Evolutionary conservation across 805 yeast genomes (phyloP).

Genomic region (Candida rishiriensis): DNA sequence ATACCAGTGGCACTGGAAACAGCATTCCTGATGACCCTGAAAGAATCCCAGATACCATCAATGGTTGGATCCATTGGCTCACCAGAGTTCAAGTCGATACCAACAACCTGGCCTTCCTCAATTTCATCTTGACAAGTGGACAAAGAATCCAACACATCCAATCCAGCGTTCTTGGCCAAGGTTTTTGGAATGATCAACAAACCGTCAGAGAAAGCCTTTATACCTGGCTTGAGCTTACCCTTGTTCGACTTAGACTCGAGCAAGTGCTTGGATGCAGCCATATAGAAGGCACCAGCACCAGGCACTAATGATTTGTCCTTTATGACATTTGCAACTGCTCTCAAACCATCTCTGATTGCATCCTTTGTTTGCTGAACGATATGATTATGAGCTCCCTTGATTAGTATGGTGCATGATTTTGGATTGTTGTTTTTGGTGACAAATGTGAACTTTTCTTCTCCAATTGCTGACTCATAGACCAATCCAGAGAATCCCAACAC

Average conservation of each 20-base stretch:
- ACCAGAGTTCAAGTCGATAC: conserved; percentile 86
- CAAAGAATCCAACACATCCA: conserved; percentile 85
- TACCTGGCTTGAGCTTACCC: conserved; percentile 87
- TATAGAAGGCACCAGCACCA: conserved; percentile 95
- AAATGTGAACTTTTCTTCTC: conserved; percentile 96
- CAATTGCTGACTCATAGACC: conserved; percentile 88
- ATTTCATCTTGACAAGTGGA: conserved; percentile 87
- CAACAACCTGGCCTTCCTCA: conserved; percentile 76
- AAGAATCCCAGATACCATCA: conserved; percentile 97
- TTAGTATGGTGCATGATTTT: conserved; percentile 83
- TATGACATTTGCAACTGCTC: conserved; percentile 89
- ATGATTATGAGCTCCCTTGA: conserved; percentile 90
- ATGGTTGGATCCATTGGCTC: conserved; percentile 93
- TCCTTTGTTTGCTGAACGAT: conserved; percentile 89
- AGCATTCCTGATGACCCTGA: conserved; percentile 89
- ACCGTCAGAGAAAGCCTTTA: conserved; percentile 91
- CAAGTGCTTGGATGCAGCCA: conserved; percentile 73
- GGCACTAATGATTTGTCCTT: conserved; percentile 85
- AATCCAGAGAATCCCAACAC: conserved; percentile 85
- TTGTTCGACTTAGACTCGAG: conserved; percentile 53
- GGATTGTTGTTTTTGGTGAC: conserved; percentile 89
- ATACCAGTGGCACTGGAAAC: conserved; percentile 90
- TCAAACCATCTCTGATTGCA: conserved; percentile 94
- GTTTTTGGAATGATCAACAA: conserved; percentile 90
- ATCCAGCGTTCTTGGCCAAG: conserved; percentile 85